These are phyloP conservation scores for Cytospora leucostoma DNA, from an alignment of 2,329 filamentous ascomycete genomes.

Conservation along the genomic window DNA sequence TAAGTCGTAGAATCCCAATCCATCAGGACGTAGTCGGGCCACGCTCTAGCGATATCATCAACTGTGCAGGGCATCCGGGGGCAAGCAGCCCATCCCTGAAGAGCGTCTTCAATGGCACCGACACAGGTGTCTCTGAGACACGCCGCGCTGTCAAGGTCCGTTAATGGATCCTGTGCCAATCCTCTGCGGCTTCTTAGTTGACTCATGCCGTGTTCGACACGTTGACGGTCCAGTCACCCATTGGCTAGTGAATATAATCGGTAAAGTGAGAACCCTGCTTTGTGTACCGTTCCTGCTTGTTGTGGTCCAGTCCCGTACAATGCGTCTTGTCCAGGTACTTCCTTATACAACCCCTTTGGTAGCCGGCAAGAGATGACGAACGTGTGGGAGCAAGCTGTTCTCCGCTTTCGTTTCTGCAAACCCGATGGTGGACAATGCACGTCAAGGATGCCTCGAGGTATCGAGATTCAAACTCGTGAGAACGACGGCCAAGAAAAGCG, in stretches of 20 bases:
- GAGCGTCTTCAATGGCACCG: neutral
- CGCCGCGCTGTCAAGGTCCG: constrained; percentile 19
- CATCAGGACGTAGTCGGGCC: neutral
- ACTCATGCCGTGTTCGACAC: constrained; percentile 11
- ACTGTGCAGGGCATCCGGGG: neutral
- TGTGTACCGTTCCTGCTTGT: constrained; percentile 15
- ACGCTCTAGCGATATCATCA: neutral
- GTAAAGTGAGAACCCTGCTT: constrained; percentile 11
- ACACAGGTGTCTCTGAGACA: constrained; percentile 6
- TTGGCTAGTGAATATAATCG: constrained; percentile 8
- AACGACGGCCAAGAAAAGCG: neutral
- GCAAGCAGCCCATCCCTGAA: neutral
- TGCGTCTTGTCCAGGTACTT: constrained; percentile 12
- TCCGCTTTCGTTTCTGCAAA: neutral
- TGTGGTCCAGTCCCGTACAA: constrained; percentile 3
- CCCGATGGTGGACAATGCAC: neutral
- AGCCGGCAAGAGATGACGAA: constrained; percentile 10
- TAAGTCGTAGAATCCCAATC: neutral
- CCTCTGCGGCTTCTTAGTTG: constrained; percentile 5
- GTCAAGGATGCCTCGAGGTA: neutral
- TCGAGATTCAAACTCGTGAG: neutral
- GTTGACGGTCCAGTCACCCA: constrained; percentile 5
- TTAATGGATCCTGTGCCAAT: constrained; percentile 11
- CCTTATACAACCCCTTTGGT: neutral
- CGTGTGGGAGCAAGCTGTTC: constrained; percentile 6